phyloP scores from a whole-genome alignment of 164 flowering plant species.

The Berberis thunbergii region DNA sequence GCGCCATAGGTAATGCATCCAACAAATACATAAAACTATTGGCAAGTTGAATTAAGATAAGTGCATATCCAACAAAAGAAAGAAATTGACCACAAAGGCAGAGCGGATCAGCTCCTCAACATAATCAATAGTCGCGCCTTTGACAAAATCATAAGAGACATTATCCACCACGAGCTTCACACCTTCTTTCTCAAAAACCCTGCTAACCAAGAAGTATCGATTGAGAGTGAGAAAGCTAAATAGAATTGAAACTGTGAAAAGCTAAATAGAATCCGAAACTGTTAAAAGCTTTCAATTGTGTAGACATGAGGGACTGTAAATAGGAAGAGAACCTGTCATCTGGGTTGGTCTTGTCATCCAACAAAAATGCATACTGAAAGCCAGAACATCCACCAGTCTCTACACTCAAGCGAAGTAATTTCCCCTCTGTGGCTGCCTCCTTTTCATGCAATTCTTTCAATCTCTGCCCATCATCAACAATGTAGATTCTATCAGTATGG shows the following conservation, averaged over 20 bases:
- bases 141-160: conserved; percentile 80
- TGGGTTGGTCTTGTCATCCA: conserved; percentile 51
- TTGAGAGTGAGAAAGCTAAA: conserved; percentile 1
- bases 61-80: too few relatives aligned
- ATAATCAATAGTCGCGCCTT: conserved; percentile 94
- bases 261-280: background rate
- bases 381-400: conserved; percentile 99
- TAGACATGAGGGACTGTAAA: background rate
- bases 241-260: background rate
- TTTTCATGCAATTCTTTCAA: conserved; percentile 73
- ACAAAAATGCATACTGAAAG: conserved; percentile 73
- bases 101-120: conserved; percentile 80
- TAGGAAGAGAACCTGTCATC: conserved; percentile 69
- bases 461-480: conserved; percentile 42
- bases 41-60: too few relatives aligned
- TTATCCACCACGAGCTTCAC: conserved; percentile 86
- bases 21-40: too few relatives aligned
- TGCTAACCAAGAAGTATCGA: conserved; percentile 14
- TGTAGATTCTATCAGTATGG: background rate
- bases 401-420: conserved; percentile 81
- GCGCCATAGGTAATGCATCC: too few relatives aligned
- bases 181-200: conserved; percentile 83
- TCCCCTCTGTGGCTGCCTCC: conserved; percentile 33
- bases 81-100: conserved; percentile 42
- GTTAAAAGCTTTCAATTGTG: background rate